Conservation (phyloP, 805 yeast genomes). For the Peterozyma toletana region DNA sequence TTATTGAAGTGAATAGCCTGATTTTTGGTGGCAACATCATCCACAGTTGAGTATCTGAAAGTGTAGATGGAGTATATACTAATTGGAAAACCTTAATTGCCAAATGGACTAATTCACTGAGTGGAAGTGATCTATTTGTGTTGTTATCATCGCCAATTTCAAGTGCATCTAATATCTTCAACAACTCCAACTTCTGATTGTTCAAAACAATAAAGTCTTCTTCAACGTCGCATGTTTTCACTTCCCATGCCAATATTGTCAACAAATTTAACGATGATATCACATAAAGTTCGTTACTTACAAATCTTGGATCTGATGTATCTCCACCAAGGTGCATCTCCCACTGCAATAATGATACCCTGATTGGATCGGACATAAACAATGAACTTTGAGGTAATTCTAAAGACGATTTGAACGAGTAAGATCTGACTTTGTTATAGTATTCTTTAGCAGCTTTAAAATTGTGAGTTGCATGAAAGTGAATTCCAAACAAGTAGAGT, state of each 20-base stretch:
- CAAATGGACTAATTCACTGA: conserved; percentile 1
- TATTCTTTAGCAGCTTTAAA: conserved; percentile 30
- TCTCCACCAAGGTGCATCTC: conserved; percentile 21
- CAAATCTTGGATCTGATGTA: conserved; percentile 11
- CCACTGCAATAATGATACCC: conserved; percentile 11
- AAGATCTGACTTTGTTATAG: conserved; percentile 25
- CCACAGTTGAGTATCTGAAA: conserved; percentile 1
- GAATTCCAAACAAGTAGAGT: conserved; percentile 31
- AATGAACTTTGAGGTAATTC: not conserved
- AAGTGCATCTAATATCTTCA: not conserved
- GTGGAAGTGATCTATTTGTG: not conserved
- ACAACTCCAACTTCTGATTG: not conserved
- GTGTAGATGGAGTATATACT: conserved; percentile 1
- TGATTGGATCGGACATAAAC: conserved; percentile 1
- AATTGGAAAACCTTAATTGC: conserved; percentile 2
- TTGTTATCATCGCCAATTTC: not conserved
- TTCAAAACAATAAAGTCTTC: not conserved
- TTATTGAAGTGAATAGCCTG: not conserved
- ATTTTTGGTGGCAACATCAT: not conserved
- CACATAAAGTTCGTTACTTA: conserved; percentile 22
- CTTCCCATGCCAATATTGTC: conserved; percentile 12
- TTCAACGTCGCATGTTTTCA: conserved; percentile 15
- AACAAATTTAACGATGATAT: conserved; percentile 24
- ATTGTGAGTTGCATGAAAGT: conserved; percentile 30
- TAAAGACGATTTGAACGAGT: conserved; percentile 2